phyloP scores from a whole-genome alignment of 192 early-diverging fungal genomes.

The Mortierella antarctica region DNA sequence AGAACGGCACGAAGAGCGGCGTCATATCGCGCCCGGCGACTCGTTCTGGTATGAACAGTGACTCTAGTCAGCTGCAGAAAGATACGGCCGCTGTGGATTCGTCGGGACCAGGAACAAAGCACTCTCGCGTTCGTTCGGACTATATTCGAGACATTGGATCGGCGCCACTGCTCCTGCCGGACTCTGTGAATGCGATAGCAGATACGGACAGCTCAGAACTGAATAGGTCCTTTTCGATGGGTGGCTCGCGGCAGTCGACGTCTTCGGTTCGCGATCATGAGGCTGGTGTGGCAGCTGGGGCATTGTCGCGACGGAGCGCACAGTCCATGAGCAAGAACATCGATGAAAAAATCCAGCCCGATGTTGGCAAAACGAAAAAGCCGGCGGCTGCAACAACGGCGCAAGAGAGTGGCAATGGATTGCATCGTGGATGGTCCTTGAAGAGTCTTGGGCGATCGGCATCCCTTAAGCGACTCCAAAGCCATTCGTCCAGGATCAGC shows the following conservation, averaged over 20 bases:
- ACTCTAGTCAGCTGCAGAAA: too few relatives aligned
- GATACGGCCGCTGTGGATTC: background rate
- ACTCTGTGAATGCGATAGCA: background rate
- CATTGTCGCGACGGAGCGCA: too few relatives aligned
- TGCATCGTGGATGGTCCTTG: constrained; percentile 37
- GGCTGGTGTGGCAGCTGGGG: too few relatives aligned
- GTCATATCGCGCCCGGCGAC: background rate
- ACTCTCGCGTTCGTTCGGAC: constrained; percentile 18
- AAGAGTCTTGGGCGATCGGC: constrained; percentile 17
- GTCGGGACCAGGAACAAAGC: background rate
- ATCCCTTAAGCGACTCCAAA: constrained; percentile 8
- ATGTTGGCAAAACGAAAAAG: too few relatives aligned
- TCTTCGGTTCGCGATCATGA: background rate
- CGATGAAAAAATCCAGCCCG: background rate
- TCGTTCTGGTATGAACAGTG: background rate
- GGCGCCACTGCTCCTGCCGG: background rate
- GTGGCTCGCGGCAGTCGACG: background rate
- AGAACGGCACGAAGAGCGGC: background rate
- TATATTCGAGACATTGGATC: constrained; percentile 46
- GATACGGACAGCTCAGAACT: background rate
- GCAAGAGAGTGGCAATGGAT: background rate
- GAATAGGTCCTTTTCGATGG: background rate
- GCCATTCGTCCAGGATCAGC: constrained; percentile 6
- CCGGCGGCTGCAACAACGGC: too few relatives aligned
- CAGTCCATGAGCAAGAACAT: background rate